Base-by-base conservation (phyloP, 495 filamentous ascomycete genomes). In the Cudoniella acicularis region DNA sequence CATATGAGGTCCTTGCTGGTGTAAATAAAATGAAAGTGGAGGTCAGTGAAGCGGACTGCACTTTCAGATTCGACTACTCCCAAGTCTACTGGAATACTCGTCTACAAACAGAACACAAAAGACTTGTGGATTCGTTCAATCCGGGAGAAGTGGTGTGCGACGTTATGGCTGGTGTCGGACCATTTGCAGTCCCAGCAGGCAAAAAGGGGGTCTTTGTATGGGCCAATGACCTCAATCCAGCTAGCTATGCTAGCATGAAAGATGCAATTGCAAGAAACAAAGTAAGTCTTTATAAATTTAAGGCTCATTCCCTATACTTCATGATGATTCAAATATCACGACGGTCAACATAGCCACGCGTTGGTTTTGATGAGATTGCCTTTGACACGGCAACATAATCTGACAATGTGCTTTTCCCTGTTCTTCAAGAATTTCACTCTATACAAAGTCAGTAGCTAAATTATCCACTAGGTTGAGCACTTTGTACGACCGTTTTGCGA, bases 41-140 rank as follows among this genome's bases (percentile, higher is more conserved):
- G 26, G 80, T 91, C 49, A 72, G 71, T 45, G 85, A 90, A 70
- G 78, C 75, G 43, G 74, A 76, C 54, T 90, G 87, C 71, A 64
- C 65, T 6, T 91, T 89, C 70, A 69, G 70, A 57, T 91, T 91
- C 65, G 83, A 91, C 64, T 91, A 90, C 63, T 77, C 87, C 4
- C 93, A 94, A 45, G 95, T 98, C 1, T 99, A 98, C 76, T 99
- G 94, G 94, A 99, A 99, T 73, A 89, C 82, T 62, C 83, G 92
- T 56, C 79, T 99, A 10, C 85, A 92, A 58, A 88, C 85, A 10
- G 94, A 99, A 70, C 94, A 99, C 69, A 81, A 83, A 47, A 80
- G 94, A 1, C 74, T 99, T 10, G 82, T 95, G 56, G 74, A 82
- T 47, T 75, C 87, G 54, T 98, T 98, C 75, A 73, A 81, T 42